Conservation (phyloP, 768 basidiomycete species). For the Suillus weaverae region DNA sequence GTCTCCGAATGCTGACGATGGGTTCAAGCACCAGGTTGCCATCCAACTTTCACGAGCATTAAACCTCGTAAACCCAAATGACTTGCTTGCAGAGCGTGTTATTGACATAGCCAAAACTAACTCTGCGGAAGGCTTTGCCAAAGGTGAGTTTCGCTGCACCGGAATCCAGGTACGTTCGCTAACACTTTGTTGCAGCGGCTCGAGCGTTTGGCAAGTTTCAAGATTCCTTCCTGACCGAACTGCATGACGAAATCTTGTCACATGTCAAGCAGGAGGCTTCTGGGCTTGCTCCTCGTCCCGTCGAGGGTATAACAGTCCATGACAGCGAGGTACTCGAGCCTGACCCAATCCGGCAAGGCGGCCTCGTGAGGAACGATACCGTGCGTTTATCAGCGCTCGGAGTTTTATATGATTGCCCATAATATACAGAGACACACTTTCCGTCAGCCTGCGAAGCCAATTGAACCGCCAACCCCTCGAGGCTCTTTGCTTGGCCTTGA, state of each 20-base stretch:
- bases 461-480: constrained; percentile 77
- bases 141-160: constrained; percentile 45
- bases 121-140: constrained; percentile 59
- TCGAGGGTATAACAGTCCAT: constrained; percentile 76
- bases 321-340: constrained; percentile 84
- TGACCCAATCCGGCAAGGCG: constrained; percentile 74
- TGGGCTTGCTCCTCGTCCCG: constrained; percentile 47
- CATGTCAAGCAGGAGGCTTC: constrained; percentile 67
- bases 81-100: constrained; percentile 74
- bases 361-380: constrained; percentile 66
- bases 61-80: constrained; percentile 82
- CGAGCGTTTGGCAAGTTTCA: constrained; percentile 85
- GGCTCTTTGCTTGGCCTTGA: constrained; percentile 86
- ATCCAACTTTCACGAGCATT: constrained; percentile 80
- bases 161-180: not conserved
- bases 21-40: constrained; percentile 68
- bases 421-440: constrained; percentile 72
- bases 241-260: constrained; percentile 77
- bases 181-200: constrained; percentile 50
- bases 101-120: constrained; percentile 79
- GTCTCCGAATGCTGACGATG: constrained; percentile 14
- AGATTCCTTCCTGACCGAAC: constrained; percentile 70
- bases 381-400: constrained; percentile 37
- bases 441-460: constrained; percentile 66
- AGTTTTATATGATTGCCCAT: constrained; percentile 7